These are phyloP conservation scores for Salix exigua DNA, from an alignment of 345 rosid species.

Conservation along the genomic window DNA sequence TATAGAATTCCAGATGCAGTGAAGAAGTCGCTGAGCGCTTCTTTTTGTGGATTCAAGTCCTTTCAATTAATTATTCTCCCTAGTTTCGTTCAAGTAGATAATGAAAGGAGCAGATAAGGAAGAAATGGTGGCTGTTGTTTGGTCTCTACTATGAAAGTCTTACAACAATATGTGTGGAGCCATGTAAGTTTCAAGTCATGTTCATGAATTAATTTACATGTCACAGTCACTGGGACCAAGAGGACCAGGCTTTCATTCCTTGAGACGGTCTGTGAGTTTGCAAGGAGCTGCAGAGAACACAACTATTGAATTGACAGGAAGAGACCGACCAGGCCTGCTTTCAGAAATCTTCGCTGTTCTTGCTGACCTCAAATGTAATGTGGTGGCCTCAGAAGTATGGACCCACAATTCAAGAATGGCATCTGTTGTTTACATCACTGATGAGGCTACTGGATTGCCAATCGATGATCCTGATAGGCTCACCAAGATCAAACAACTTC, in stretches of 20 bases:
- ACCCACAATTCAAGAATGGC: conserved; percentile 89
- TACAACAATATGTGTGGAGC: conserved; percentile 12
- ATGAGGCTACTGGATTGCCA: conserved; percentile 48
- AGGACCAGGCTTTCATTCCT: conserved; percentile 53
- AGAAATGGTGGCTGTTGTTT: conserved; percentile 12
- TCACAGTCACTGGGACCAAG: conserved; percentile 64
- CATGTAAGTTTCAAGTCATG: conserved; percentile 15
- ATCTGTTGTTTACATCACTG: conserved; percentile 62
- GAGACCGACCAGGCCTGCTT: conserved; percentile 77
- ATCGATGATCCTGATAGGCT: conserved; percentile 53
- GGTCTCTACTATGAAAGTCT: conserved; percentile 6
- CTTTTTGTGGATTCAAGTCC: not conserved
- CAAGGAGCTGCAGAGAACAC: conserved; percentile 53
- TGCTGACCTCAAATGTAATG: conserved; percentile 64
- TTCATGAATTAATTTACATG: conserved; percentile 15
- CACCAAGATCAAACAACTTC: conserved; percentile 56
- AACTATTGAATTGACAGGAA: conserved; percentile 67
- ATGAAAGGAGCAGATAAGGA: conserved; percentile 6
- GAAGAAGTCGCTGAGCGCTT: too few relatives aligned
- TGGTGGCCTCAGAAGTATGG: conserved; percentile 79
- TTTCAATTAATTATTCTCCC: not conserved
- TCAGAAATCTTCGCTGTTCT: conserved; percentile 78
- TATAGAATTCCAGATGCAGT: not conserved
- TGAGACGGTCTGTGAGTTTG: conserved; percentile 62
- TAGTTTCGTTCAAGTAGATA: conserved; percentile 4